Evolutionary conservation across 495 filamentous ascomycete species (phyloP), one percentile per base, ranked within the genome.

Genomic region (Lasiosphaeria ovina): DNA sequence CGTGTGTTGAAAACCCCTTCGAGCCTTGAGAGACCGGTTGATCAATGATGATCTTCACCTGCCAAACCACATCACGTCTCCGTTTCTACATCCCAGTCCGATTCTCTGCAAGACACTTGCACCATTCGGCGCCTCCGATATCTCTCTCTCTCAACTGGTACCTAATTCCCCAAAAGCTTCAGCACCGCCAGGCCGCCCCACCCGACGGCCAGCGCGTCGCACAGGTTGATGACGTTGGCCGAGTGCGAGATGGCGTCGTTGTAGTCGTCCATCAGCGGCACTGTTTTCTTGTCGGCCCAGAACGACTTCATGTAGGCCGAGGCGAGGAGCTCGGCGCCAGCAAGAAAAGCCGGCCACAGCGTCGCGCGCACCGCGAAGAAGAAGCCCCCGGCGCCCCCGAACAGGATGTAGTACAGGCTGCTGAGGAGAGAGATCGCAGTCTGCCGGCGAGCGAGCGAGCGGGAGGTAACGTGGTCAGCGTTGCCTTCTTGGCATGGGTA

Each of bases 251-350:
- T 58, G 31, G 66, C 66, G 5, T 61, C 61, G 40, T 69, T 69
- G 51, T 69, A 69, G 33, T 66, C 63, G 33, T 64, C 63, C 63
- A 66, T 54, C 14, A 64, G 48, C 24, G 66, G 63, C n/a, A 69
- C 56, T 58, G 66, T 69, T 38, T 33, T 47, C 58, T 64, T 62
- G 54, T 58, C 35, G 24, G 36, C 51, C 66, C 66, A 69, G 49
- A 69, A 69, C 1, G 51, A 55, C 31, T 53, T 48, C 56, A 69
- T 63, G 38, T 69, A 69, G 35, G 31, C 55, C 17, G 58, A 63
- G 6, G 42, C 36, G 32, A 10, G 9, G n/a, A 54, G 35, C 36
- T 63, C 58, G 4, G 8, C 51, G 8, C 11, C 51, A 6, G 34
- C 56, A 33, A 66, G 52, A n/a, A 51, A 16, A 0, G 48, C 58